Percentiles rank a stretch among this genome's conserved stretches.
These are phyloP conservation scores for Bolboschoenus planiculmis DNA, from an alignment of 176 grass and related monocot genomes.

Conservation along the genomic window DNA sequence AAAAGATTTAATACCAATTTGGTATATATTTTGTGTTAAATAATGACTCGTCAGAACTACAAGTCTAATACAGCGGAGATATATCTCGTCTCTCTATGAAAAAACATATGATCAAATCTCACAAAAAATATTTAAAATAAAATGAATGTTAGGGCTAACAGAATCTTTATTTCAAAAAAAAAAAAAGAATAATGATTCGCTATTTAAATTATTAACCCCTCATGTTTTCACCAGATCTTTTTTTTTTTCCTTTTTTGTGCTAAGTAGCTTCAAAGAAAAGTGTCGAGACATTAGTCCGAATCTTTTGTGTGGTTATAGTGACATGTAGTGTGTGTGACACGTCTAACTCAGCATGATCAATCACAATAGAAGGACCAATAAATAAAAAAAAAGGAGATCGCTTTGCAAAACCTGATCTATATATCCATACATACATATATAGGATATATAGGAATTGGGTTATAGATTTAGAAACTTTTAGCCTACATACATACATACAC, in stretches of 20 bases:
- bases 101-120: no score
- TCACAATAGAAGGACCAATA: neutral
- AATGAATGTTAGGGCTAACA: no score
- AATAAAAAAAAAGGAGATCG: neutral
- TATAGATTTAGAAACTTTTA: neutral
- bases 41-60: no score
- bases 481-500: neutral
- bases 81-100: no score
- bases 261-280: neutral
- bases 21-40: no score
- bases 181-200: neutral
- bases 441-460: neutral
- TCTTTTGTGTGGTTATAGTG: conserved; percentile 11
- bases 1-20: no score
- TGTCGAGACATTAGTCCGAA: conserved; percentile 7
- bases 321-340: neutral
- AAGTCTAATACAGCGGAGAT: no score
- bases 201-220: neutral
- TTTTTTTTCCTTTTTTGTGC: neutral
- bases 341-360: neutral
- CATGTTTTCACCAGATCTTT: neutral
- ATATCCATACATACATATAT: neutral
- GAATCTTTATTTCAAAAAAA: no score
- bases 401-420: neutral
- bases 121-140: no score